A percentile compares a stretch with the other conserved stretches of the same genome.
These are phyloP conservation scores for Starmerella scarabaei DNA, from an alignment of 805 yeast genomes.

Conservation along the genomic window DNA sequence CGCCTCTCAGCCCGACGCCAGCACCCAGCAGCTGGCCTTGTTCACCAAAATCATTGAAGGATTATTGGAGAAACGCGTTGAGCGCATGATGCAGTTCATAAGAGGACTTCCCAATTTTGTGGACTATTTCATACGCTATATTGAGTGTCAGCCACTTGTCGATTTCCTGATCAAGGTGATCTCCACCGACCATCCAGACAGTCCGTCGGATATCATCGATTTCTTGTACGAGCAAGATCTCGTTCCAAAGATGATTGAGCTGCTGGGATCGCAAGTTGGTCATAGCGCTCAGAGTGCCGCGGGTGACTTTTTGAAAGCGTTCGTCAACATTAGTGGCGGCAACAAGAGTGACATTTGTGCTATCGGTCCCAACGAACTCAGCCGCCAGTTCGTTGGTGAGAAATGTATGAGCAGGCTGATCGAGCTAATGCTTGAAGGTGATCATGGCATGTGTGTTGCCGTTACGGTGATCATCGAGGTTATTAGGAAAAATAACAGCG, in stretches of 20 bases:
- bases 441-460: slow-evolving; percentile 82
- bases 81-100: slow-evolving; percentile 60
- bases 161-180: slow-evolving; percentile 81
- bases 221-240: slow-evolving; percentile 58
- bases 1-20: slow-evolving; percentile 28
- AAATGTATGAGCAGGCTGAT: slow-evolving; percentile 55
- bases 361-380: slow-evolving; percentile 89
- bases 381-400: slow-evolving; percentile 77
- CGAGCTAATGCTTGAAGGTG: slow-evolving; percentile 57
- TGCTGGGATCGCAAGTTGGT: slow-evolving; percentile 52
- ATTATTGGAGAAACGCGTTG: slow-evolving; percentile 75
- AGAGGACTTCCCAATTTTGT: slow-evolving; percentile 57
- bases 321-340: slow-evolving; percentile 86
- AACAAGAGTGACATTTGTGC: slow-evolving; percentile 80
- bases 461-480: slow-evolving; percentile 91
- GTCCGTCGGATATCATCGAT: slow-evolving; percentile 76
- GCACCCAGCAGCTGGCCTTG: slow-evolving; percentile 65
- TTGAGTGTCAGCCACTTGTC: slow-evolving; percentile 89
- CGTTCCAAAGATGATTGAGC: slow-evolving; percentile 58
- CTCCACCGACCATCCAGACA: slow-evolving; percentile 83
- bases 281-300: slow-evolving; percentile 82
- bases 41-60: slow-evolving; percentile 89
- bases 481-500: slow-evolving; percentile 89
- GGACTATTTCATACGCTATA: slow-evolving; percentile 66
- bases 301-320: slow-evolving; percentile 87